Base-by-base conservation (phyloP, 257 asterid genomes). In the Fraxinus americana region DNA sequence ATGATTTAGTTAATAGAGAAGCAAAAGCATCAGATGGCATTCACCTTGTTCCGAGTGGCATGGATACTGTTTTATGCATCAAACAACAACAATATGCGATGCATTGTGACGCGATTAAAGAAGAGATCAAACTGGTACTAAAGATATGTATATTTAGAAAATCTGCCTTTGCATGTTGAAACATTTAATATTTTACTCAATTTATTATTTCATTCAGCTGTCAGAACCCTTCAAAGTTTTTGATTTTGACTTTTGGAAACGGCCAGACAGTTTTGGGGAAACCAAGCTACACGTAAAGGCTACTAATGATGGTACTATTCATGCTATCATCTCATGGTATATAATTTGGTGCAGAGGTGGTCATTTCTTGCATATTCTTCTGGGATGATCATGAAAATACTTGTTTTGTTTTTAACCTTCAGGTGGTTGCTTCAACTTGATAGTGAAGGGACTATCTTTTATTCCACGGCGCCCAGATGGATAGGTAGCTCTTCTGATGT, bases 381-480 rank as follows among this genome's bases (percentile, higher is more conserved):
- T 61, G 32, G 16, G 32, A 23, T 61, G 32, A 30, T 23, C 34
- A 21, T 23, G 68, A 61, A 61, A 59, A 30, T 23, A 61, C 32
- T 67, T 67, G 39, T 52, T 23, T 14, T 67, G 19, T 41, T 71
- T 13, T 10, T 70, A 3, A 73, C 61, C 85, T 83, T 81, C 87
- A 95, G 99, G 99, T 95, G 99, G 99, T 75, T 88, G 85, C 99
- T 95, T 89, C 98, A 95, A 80, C 97, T 95, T 77, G 99, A 95
- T 76, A 81, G 86, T 48, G 91, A 89, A 85, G 96, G 96, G 75
- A 90, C 92, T 66, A 80, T 89, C 70, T 94, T 92, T 83, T 95
- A 95, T 79, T 91, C 94, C 67, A 91, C 99, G 11, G 90, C 85
- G 34, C 99, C 99, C 39, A 89, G 83, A 69, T 95, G 98, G 97